Evolutionary conservation across 805 yeast species (phyloP).

Genomic region (Candida odintsovae): DNA sequence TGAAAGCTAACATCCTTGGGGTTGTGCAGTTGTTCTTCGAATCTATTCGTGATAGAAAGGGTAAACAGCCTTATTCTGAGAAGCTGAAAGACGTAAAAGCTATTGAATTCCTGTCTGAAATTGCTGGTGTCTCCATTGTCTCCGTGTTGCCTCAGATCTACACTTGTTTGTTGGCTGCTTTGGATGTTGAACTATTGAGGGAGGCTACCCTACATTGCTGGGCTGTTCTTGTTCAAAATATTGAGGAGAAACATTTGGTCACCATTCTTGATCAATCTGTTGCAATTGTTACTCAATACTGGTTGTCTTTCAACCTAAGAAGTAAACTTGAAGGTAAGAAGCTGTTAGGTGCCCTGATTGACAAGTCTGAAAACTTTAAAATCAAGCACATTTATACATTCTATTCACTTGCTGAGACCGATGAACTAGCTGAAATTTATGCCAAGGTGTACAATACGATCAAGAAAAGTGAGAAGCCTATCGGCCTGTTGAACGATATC

Average conservation of each 20-base stretch:
- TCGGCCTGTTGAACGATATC: constrained; percentile 42
- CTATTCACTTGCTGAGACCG: constrained; percentile 44
- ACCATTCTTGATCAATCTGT: constrained; percentile 70
- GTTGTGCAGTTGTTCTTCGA: constrained; percentile 76
- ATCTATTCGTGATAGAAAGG: constrained; percentile 66
- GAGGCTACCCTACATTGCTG: constrained; percentile 62
- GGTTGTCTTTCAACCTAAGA: constrained; percentile 43
- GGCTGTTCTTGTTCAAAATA: constrained; percentile 49
- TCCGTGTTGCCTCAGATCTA: constrained; percentile 80
- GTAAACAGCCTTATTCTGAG: constrained; percentile 65
- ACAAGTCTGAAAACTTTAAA: constrained; percentile 27
- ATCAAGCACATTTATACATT: constrained; percentile 45
- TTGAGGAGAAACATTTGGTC: constrained; percentile 51
- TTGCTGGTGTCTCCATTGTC: constrained; percentile 48
- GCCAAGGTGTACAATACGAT: constrained; percentile 23
- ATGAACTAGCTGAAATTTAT: constrained; percentile 30
- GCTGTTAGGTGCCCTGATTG: constrained; percentile 36
- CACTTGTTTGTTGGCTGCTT: constrained; percentile 76
- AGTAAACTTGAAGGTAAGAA: constrained; percentile 47
- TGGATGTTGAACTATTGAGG: constrained; percentile 58
- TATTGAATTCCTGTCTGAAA: constrained; percentile 55
- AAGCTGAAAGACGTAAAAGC: constrained; percentile 71
- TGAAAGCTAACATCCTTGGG: constrained; percentile 62
- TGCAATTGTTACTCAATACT: constrained; percentile 67
- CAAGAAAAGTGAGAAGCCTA: constrained; percentile 28